phyloP scores from a whole-genome alignment of 1,139 yeast species.

The Lodderomyces jiufengensis region DNA sequence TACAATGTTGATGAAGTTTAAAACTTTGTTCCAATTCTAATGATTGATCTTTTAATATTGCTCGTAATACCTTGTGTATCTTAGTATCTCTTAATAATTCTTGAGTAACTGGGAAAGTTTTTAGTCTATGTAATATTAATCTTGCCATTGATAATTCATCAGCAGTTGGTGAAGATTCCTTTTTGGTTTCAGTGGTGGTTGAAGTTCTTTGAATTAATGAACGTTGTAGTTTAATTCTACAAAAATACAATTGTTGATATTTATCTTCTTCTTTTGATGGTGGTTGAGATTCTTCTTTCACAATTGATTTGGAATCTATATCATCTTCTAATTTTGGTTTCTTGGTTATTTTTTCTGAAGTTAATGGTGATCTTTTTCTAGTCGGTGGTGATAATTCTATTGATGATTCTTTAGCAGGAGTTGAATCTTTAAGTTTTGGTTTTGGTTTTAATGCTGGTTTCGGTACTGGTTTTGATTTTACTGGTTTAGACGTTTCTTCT shows the following conservation, averaged over 20 bases:
- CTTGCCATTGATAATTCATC: slow-evolving; percentile 55
- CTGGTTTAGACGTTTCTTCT: slow-evolving; percentile 1
- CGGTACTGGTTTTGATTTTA: slow-evolving; percentile 1
- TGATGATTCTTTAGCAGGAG: slow-evolving; percentile 1
- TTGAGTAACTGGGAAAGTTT: slow-evolving; percentile 49
- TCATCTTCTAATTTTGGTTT: slow-evolving; percentile 10
- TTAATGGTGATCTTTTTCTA: slow-evolving; percentile 4
- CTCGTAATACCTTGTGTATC: slow-evolving; percentile 51
- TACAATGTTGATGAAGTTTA: slow-evolving; percentile 46
- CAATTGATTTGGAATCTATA: slow-evolving; percentile 5
- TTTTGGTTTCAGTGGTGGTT: slow-evolving; percentile 22
- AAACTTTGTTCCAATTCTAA: slow-evolving; percentile 46
- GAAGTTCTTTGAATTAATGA: slow-evolving; percentile 44
- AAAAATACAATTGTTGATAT: slow-evolving; percentile 46
- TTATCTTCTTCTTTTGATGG: slow-evolving; percentile 31
- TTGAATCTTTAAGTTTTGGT: slow-evolving; percentile 5
- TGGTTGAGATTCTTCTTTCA: slow-evolving; percentile 2
- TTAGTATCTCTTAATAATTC: slow-evolving; percentile 52
- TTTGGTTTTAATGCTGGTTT: too few species aligned
- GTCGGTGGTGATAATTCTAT: too few species aligned
- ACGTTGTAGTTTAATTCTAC: slow-evolving; percentile 45
- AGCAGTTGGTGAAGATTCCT: slow-evolving; percentile 29
- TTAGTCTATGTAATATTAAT: slow-evolving; percentile 49
- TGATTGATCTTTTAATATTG: slow-evolving; percentile 40
- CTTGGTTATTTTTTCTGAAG: slow-evolving; percentile 10